Conservation (phyloP, 2,329 filamentous ascomycete genomes). For the Metarhizium anisopliae region DNA sequence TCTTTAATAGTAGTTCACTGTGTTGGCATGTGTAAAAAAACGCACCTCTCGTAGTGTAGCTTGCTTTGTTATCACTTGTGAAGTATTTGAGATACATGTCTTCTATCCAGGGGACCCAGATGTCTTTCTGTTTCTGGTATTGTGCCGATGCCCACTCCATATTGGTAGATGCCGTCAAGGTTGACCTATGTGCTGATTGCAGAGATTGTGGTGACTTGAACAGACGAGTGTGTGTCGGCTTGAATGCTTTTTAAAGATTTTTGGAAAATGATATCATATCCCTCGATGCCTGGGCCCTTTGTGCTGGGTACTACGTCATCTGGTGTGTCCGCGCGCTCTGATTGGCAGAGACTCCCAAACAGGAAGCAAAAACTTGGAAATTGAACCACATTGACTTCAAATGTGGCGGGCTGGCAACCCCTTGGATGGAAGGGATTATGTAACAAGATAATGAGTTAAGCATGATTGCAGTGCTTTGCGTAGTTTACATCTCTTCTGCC, state of each 20-base stretch:
- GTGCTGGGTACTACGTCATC: neutral
- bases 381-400: neutral
- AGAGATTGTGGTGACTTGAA: neutral
- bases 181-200: neutral
- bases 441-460: too few species aligned
- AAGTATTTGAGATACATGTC: slow-evolving; percentile 65
- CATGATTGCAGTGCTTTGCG: neutral
- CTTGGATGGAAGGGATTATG: neutral
- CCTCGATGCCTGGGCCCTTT: neutral
- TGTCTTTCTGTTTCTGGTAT: slow-evolving; percentile 65
- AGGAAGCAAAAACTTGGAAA: neutral
- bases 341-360: neutral
- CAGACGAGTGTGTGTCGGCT: neutral
- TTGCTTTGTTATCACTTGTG: slow-evolving; percentile 69
- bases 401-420: neutral
- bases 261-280: neutral
- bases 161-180: neutral
- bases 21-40: slow-evolving; percentile 1
- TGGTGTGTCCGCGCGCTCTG: neutral
- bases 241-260: neutral
- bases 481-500: neutral
- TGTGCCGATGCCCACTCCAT: slow-evolving; percentile 52
- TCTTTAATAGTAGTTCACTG: neutral
- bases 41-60: slow-evolving; percentile 59
- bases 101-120: slow-evolving; percentile 70